These are phyloP conservation scores for Eucalyptus victrix DNA, from an alignment of 345 rosid species.

Conservation along the genomic window DNA sequence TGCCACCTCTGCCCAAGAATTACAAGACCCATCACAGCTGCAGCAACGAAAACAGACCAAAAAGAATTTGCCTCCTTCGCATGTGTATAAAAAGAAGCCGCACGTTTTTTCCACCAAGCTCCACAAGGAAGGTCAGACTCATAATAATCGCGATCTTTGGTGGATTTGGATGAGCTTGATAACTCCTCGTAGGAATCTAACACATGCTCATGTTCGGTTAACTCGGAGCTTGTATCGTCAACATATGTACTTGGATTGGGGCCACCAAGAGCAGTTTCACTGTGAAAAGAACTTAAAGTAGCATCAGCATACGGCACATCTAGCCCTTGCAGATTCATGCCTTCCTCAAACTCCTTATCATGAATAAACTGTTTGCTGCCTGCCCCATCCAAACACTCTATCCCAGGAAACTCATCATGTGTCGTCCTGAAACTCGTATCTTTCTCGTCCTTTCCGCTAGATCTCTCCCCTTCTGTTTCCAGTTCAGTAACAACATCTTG, in stretches of 20 bases:
- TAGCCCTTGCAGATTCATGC: conserved; percentile 13
- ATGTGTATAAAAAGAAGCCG: conserved; percentile 56
- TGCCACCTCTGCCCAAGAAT: conserved; percentile 95
- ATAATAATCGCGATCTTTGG: conserved; percentile 25
- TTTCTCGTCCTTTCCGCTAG: conserved; percentile 45
- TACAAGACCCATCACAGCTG: conserved; percentile 89
- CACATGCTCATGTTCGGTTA: conserved; percentile 17
- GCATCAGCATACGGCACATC: conserved; percentile 23
- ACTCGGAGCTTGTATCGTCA: conserved; percentile 23
- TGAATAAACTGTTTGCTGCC: conserved; percentile 8
- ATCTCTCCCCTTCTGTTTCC: conserved; percentile 19
- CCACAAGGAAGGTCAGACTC: conserved; percentile 57
- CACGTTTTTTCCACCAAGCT: conserved; percentile 97
- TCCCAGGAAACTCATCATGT: conserved; percentile 45
- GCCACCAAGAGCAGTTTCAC: conserved; percentile 34
- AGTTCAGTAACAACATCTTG: conserved; percentile 23
- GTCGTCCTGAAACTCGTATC: conserved; percentile 22
- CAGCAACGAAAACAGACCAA: conserved; percentile 93
- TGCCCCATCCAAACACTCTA: conserved; percentile 33
- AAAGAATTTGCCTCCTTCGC: conserved; percentile 78
- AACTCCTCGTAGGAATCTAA: conserved; percentile 17
- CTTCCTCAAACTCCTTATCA: conserved; percentile 28
- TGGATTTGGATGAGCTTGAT: conserved; percentile 17
- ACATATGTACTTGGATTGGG: conserved; percentile 24
- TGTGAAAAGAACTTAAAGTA: conserved; percentile 33